These are phyloP conservation scores for Fusarium setosum DNA, from an alignment of 2,329 filamentous ascomycete species.

Conservation along the genomic window DNA sequence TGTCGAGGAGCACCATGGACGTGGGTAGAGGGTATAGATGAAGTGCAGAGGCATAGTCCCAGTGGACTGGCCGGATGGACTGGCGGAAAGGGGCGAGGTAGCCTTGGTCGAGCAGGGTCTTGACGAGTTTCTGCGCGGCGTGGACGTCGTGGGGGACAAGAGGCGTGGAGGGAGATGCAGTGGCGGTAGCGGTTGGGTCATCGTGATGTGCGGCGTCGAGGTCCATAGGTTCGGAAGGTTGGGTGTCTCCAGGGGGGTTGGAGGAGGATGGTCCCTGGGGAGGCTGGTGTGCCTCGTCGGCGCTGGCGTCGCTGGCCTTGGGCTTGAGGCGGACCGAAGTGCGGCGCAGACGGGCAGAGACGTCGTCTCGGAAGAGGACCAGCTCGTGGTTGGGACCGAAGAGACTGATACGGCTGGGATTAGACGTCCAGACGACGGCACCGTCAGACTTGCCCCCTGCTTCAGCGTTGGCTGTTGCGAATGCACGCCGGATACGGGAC, in stretches of 20 bases:
- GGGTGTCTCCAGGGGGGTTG: slow-evolving; percentile 21
- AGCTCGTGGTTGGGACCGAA: slow-evolving; percentile 93
- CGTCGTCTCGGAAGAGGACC: slow-evolving; percentile 87
- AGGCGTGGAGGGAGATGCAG: slow-evolving; percentile 50
- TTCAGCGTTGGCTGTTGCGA: slow-evolving; percentile 82
- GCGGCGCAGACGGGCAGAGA: slow-evolving; percentile 81
- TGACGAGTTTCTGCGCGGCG: slow-evolving; percentile 82
- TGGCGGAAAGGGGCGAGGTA: slow-evolving; percentile 89
- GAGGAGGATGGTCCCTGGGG: slow-evolving; percentile 24
- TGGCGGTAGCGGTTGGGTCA: slow-evolving; percentile 20
- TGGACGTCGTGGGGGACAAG: slow-evolving; percentile 61
- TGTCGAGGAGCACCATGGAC: slow-evolving; percentile 83
- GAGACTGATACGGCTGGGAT: slow-evolving; percentile 83
- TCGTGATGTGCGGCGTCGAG: slow-evolving; percentile 49
- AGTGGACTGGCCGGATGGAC: slow-evolving; percentile 83
- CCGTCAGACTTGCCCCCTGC: slow-evolving; percentile 60
- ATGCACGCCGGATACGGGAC: slow-evolving; percentile 82
- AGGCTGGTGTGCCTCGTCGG: slow-evolving; percentile 43
- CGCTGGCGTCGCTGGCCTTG: slow-evolving; percentile 48
- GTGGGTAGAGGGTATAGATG: slow-evolving; percentile 91
- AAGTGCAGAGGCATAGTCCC: slow-evolving; percentile 84
- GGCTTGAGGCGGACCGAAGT: slow-evolving; percentile 77
- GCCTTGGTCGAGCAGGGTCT: slow-evolving; percentile 91
- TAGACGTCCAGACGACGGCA: slow-evolving; percentile 86
- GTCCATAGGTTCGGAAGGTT: slow-evolving; percentile 52